phyloP scores from a whole-genome alignment of 768 basidiomycete genomes.

The Naganishia kalamii region DNA sequence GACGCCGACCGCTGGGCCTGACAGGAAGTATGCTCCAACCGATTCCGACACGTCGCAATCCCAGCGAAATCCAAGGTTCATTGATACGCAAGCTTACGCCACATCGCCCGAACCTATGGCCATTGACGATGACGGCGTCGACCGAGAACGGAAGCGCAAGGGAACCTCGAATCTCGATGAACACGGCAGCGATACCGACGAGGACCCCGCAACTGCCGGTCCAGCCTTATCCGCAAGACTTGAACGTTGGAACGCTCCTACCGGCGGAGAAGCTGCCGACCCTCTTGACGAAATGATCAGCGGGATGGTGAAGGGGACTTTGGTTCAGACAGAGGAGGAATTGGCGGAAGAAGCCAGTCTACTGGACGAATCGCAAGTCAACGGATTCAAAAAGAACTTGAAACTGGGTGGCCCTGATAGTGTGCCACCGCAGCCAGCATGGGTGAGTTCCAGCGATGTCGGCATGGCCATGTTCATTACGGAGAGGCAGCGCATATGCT shows the following conservation, averaged over 20 bases:
- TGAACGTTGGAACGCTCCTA: constrained; percentile 7
- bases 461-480: not conserved
- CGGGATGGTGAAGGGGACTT: constrained; percentile 28
- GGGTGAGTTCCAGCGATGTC: not conserved
- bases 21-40: not conserved
- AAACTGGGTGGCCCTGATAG: not conserved
- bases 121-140: not conserved
- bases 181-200: not conserved
- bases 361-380: not conserved
- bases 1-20: not conserved
- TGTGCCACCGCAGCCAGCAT: not conserved
- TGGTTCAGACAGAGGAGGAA: constrained; percentile 13
- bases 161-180: too few species aligned
- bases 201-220: not conserved
- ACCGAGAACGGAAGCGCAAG: not conserved
- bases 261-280: constrained; percentile 25
- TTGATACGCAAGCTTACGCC: not conserved
- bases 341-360: not conserved
- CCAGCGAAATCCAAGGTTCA: not conserved
- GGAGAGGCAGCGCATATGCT: not conserved
- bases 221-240: not conserved
- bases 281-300: constrained; percentile 39
- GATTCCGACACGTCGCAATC: constrained; percentile 18
- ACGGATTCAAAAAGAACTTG: not conserved
- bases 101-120: not conserved